phyloP scores from a whole-genome alignment of 2,329 filamentous ascomycete genomes.

The Colletotrichum sidae region DNA sequence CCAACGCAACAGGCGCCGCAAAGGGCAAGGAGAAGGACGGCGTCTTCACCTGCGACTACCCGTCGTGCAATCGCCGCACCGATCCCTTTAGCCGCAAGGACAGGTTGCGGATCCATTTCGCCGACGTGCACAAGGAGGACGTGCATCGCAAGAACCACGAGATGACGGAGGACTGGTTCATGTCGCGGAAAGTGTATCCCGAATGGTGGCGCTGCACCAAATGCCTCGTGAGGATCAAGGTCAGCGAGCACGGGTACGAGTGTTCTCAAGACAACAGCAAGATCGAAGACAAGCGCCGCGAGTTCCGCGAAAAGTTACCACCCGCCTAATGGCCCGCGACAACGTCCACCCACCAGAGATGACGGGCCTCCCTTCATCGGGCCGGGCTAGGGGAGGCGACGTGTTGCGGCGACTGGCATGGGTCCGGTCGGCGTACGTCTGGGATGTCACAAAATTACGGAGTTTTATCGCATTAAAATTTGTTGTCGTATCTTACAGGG shows the following conservation, averaged over 20 bases:
- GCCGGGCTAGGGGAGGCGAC: not conserved
- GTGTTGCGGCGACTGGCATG: too few species aligned
- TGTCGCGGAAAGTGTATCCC: conserved; percentile 51
- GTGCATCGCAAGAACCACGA: conserved; percentile 57
- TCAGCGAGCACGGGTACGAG: conserved; percentile 54
- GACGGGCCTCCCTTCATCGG: not conserved
- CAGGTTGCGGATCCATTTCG: conserved; percentile 67
- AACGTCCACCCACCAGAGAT: not conserved
- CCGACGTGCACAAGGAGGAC: conserved; percentile 67
- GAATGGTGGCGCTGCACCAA: conserved; percentile 67
- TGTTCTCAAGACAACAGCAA: conserved; percentile 49
- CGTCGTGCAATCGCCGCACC: conserved; percentile 56
- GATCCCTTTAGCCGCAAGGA: conserved; percentile 65
- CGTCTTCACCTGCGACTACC: conserved; percentile 63
- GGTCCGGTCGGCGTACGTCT: too few species aligned
- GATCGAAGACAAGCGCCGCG: conserved; percentile 37
- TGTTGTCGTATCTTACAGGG: too few species aligned
- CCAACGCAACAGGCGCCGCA: conserved; percentile 8
- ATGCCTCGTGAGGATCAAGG: conserved; percentile 60
- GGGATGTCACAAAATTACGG: too few species aligned
- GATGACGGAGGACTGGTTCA: conserved; percentile 51
- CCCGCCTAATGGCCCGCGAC: not conserved
- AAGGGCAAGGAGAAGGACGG: conserved; percentile 49
- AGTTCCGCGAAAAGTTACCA: conserved; percentile 35
- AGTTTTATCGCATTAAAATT: too few species aligned